Conservation (phyloP, 2,329 filamentous ascomycete species). For the Fusarium anthophilum region DNA sequence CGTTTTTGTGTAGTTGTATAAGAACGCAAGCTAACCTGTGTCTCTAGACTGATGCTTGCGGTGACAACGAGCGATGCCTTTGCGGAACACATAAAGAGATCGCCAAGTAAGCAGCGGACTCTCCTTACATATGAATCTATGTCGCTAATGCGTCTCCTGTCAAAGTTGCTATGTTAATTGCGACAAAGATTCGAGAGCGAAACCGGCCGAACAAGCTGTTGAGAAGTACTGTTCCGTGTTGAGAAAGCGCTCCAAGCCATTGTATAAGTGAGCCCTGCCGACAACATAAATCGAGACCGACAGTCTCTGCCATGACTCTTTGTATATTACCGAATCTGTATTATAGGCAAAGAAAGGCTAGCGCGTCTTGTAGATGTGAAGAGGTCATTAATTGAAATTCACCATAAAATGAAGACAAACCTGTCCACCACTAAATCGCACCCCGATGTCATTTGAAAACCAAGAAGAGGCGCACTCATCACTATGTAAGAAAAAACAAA, state of each 20-base stretch:
- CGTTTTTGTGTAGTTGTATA: accelerated
- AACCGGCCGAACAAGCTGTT: background rate
- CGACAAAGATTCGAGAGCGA: background rate
- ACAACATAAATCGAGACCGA: accelerated
- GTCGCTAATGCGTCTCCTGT: background rate
- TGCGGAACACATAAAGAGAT: conserved; percentile 27
- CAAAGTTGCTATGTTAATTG: conserved; percentile 15
- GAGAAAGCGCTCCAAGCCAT: background rate
- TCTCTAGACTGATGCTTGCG: background rate
- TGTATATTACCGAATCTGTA: background rate
- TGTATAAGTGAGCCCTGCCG: background rate
- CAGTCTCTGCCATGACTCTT: too few relatives aligned
- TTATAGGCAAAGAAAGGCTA: accelerated
- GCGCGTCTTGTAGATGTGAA: accelerated
- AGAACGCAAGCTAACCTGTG: background rate
- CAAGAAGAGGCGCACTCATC: accelerated
- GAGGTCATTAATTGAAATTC: accelerated
- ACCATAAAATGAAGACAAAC: too few relatives aligned
- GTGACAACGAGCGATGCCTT: conserved; percentile 1
- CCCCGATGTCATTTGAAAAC: accelerated
- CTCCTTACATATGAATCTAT: accelerated
- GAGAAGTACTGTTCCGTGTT: conserved; percentile 7
- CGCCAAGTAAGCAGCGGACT: background rate
- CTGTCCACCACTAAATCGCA: accelerated
- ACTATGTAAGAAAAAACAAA: too few relatives aligned